Percentiles rank a stretch among this genome's conserved stretches.
Conservation (phyloP, 2,329 filamentous ascomycete species). For the Mollisiaceae sp. region DNA sequence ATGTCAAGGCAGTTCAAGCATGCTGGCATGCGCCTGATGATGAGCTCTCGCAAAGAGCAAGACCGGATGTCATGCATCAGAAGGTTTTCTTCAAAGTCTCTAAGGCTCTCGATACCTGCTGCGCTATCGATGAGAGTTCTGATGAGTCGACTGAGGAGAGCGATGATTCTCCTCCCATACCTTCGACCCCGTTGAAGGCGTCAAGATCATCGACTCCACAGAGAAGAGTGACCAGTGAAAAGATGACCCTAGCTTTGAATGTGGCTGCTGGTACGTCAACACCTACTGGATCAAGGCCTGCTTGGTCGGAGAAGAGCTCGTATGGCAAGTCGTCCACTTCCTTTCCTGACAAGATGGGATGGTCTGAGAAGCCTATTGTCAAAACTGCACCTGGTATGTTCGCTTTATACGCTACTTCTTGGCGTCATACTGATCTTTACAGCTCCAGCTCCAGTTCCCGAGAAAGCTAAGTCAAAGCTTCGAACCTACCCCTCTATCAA, state of each 20-base stretch:
- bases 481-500: constrained; percentile 65
- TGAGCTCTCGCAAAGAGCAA: constrained; percentile 53
- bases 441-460: constrained; percentile 30
- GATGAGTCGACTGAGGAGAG: constrained; percentile 57
- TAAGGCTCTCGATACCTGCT: constrained; percentile 60
- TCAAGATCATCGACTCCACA: constrained; percentile 32
- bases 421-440: constrained; percentile 22
- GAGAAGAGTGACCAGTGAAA: constrained; percentile 30
- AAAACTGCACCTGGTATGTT: constrained; percentile 26
- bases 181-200: constrained; percentile 29
- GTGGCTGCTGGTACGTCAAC: constrained; percentile 22
- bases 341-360: constrained; percentile 31
- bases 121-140: constrained; percentile 63
- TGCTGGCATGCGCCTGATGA: constrained; percentile 75
- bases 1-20: constrained; percentile 74
- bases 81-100: constrained; percentile 59
- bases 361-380: constrained; percentile 33
- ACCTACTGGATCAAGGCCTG: constrained; percentile 24
- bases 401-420: neutral
- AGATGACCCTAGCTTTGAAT: constrained; percentile 21
- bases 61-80: constrained; percentile 60
- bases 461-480: constrained; percentile 48
- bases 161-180: constrained; percentile 50
- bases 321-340: constrained; percentile 26
- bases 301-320: constrained; percentile 35